Percentiles rank a stretch among this genome's conserved stretches.
phyloP scores from a whole-genome alignment of 306 rosid species.

The Sesbania bispinosa region DNA sequence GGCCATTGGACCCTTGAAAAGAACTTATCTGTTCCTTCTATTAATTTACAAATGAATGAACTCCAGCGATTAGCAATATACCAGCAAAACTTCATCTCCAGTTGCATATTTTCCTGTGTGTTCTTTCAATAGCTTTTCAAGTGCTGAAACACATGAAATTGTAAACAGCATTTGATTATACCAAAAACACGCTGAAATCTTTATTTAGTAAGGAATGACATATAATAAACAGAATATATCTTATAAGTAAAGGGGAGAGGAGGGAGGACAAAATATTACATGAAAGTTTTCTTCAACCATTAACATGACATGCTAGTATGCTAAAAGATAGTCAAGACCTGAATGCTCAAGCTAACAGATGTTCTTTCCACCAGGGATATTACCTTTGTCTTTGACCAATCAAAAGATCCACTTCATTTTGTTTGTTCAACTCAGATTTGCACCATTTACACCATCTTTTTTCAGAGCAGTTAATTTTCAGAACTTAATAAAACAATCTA shows the following conservation, averaged over 20 bases:
- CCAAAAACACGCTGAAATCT: neutral
- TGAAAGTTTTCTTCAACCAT: conserved; percentile 11
- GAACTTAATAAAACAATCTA: neutral
- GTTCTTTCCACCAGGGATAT: neutral
- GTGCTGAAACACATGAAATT: conserved; percentile 22
- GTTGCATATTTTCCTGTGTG: conserved; percentile 41
- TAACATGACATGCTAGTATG: neutral
- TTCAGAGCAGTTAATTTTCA: neutral
- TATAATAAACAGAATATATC: neutral
- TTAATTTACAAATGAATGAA: conserved; percentile 3
- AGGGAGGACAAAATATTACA: neutral
- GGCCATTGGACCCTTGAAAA: neutral
- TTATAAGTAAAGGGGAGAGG: neutral
- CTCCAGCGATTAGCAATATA: neutral
- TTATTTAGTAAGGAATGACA: neutral
- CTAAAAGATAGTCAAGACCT: neutral
- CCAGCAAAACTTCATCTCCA: conserved; percentile 41
- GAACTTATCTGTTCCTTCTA: neutral
- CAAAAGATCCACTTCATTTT: neutral
- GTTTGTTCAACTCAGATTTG: neutral
- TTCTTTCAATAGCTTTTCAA: conserved; percentile 35
- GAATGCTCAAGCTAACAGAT: neutral
- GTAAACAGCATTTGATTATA: conserved; percentile 6
- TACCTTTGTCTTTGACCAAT: neutral
- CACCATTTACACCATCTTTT: neutral